These are phyloP conservation scores for Ustilago cynodontis DNA, from an alignment of 1,284 basidiomycete genomes.

Conservation along the genomic window DNA sequence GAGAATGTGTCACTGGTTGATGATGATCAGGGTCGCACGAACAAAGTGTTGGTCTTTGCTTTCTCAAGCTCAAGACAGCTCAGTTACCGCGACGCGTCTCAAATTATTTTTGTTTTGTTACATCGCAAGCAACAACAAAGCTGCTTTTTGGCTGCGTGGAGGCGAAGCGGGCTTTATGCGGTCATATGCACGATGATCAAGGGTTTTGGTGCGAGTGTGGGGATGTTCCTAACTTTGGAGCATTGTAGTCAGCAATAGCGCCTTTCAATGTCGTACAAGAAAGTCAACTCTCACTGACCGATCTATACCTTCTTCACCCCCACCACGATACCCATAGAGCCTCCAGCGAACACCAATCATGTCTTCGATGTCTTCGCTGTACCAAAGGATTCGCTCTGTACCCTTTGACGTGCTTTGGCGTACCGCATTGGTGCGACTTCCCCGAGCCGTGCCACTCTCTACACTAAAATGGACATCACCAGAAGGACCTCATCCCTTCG, in stretches of 20 bases:
- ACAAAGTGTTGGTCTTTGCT: constrained; percentile 34
- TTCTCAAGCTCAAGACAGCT: neutral
- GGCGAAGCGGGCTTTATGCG: neutral
- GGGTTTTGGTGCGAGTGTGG: neutral
- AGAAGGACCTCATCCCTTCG: constrained; percentile 50
- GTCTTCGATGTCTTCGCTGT: constrained; percentile 42
- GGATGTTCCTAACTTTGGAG: neutral
- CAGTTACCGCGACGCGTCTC: constrained; percentile 33
- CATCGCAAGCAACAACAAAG: constrained; percentile 1
- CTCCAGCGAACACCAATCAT: neutral
- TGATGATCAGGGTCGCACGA: neutral
- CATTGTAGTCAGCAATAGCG: neutral
- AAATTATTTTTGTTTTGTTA: constrained; percentile 10
- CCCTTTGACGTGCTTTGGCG: constrained; percentile 48
- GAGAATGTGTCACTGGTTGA: neutral
- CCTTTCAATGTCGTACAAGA: neutral
- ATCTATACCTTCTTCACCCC: neutral
- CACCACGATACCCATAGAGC: neutral
- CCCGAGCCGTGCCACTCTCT: constrained; percentile 41
- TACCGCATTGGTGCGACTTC: constrained; percentile 47
- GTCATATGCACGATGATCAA: constrained; percentile 4
- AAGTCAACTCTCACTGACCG: neutral
- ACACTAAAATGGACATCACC: constrained; percentile 51
- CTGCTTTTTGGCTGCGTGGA: too few relatives aligned
- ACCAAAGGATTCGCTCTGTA: constrained; percentile 41